Conservation (phyloP, 768 basidiomycete genomes). For the Rhizopogon sp. region DNA sequence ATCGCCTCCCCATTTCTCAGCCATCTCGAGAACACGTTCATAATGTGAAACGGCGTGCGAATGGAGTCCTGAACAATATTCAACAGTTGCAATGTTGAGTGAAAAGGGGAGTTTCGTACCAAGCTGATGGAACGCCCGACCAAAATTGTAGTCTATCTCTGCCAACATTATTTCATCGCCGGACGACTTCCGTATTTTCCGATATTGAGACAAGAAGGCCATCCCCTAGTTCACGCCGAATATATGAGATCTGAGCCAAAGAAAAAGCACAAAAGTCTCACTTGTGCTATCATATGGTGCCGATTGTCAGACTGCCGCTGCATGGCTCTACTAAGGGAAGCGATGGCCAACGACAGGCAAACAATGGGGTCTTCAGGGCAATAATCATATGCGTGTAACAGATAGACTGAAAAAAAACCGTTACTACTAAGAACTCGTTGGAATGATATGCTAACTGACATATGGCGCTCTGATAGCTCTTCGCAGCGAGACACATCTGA, state of each 20-base stretch:
- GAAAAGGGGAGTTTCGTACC: slow-evolving; percentile 39
- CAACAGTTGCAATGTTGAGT: neutral
- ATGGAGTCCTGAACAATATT: slow-evolving; percentile 53
- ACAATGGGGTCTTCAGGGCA: slow-evolving; percentile 81
- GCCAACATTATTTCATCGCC: slow-evolving; percentile 35
- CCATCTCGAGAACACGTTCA: slow-evolving; percentile 63
- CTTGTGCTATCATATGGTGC: slow-evolving; percentile 82
- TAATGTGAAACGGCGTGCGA: slow-evolving; percentile 85
- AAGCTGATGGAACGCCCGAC: slow-evolving; percentile 87
- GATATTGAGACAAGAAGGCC: slow-evolving; percentile 82
- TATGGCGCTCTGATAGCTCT: slow-evolving; percentile 86
- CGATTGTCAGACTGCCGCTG: slow-evolving; percentile 93
- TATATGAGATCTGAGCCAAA: neutral
- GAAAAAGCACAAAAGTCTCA: slow-evolving; percentile 13
- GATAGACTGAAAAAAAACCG: slow-evolving; percentile 56
- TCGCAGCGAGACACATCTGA: slow-evolving; percentile 75
- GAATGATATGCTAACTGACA: slow-evolving; percentile 48
- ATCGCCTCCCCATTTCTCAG: slow-evolving; percentile 33
- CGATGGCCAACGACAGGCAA: slow-evolving; percentile 76
- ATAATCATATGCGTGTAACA: slow-evolving; percentile 84
- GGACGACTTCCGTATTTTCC: slow-evolving; percentile 48
- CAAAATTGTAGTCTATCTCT: slow-evolving; percentile 94
- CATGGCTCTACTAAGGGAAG: slow-evolving; percentile 87
- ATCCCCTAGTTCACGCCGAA: slow-evolving; percentile 48
- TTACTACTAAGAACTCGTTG: neutral